Percentiles rank a stretch among this genome's conserved stretches.
Conservation (phyloP, 2,329 filamentous ascomycete genomes). For the Talaromyces sp. region DNA sequence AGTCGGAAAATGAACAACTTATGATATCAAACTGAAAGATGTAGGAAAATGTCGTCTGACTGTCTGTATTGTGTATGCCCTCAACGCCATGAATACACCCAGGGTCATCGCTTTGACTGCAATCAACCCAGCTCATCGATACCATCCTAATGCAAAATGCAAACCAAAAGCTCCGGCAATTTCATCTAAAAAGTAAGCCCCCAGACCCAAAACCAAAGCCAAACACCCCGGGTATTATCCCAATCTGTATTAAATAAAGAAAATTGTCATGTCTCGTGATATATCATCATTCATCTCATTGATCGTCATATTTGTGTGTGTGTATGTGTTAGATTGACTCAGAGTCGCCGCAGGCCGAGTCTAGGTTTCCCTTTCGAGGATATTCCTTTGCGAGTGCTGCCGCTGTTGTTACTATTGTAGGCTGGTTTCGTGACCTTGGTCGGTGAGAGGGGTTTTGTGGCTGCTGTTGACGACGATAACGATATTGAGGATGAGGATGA, state of each 20-base stretch:
- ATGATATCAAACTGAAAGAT: not conserved
- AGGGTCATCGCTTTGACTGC: not conserved
- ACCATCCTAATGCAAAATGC: not conserved
- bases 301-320: not conserved
- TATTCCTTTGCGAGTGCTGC: slow-evolving; percentile 27
- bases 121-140: not conserved
- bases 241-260: not conserved
- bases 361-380: slow-evolving; percentile 31
- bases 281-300: not conserved
- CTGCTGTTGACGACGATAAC: slow-evolving; percentile 3
- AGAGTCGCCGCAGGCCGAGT: slow-evolving; percentile 36
- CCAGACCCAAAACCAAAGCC: not conserved
- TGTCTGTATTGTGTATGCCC: not conserved
- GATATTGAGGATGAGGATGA: slow-evolving; percentile 9
- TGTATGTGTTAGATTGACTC: slow-evolving; percentile 7
- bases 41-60: not conserved
- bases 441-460: slow-evolving; percentile 15
- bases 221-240: not conserved
- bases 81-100: not conserved
- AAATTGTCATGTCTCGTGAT: not conserved
- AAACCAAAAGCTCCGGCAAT: not conserved
- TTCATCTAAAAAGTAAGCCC: not conserved
- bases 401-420: not conserved
- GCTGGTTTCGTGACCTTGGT: slow-evolving; percentile 23
- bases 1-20: not conserved